Percentiles rank a stretch among this genome's conserved stretches.
Evolutionary conservation across 2,329 filamentous ascomycete species (phyloP).

Genomic region (Aotearoamyces nothofagi): DNA sequence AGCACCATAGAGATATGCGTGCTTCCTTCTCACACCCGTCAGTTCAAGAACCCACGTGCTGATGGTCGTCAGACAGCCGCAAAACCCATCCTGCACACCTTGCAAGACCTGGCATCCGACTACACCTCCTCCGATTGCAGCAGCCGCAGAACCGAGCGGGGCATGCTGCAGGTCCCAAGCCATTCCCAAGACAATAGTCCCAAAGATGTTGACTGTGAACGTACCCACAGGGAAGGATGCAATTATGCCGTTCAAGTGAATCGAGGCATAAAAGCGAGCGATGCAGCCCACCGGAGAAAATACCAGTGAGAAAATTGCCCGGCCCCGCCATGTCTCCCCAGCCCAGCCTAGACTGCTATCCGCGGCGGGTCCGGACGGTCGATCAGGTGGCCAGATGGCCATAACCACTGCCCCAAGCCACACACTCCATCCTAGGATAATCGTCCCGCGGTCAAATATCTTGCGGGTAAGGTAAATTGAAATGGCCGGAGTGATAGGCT

Average conservation of each 20-base stretch:
- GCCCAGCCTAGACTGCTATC: too few relatives aligned
- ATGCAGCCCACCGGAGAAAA: slow-evolving; percentile 75
- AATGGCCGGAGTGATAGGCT: slow-evolving; percentile 42
- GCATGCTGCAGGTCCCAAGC: slow-evolving; percentile 66
- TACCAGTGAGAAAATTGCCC: slow-evolving; percentile 60
- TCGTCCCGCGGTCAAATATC: slow-evolving; percentile 45
- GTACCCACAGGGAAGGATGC: slow-evolving; percentile 71
- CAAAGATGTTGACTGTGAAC: slow-evolving; percentile 66
- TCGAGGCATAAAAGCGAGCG: slow-evolving; percentile 55
- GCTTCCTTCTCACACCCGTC: slow-evolving; percentile 31
- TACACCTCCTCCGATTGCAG: too few relatives aligned
- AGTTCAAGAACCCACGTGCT: slow-evolving; percentile 53
- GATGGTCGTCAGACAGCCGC: slow-evolving; percentile 49
- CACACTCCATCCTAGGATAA: slow-evolving; percentile 52
- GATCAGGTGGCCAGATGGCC: slow-evolving; percentile 52
- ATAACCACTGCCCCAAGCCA: slow-evolving; percentile 71
- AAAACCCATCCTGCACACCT: slow-evolving; percentile 52
- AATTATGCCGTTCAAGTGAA: slow-evolving; percentile 52
- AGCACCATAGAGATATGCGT: slow-evolving; percentile 55
- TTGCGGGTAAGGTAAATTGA: slow-evolving; percentile 39
- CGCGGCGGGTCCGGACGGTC: slow-evolving; percentile 22
- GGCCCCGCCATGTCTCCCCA: slow-evolving; percentile 55
- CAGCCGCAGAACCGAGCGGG: too few relatives aligned
- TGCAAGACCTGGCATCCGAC: slow-evolving; percentile 54
- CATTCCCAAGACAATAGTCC: slow-evolving; percentile 61